These are phyloP conservation scores for Suhomyces canberraensis DNA, from an alignment of 805 yeast genomes.

Conservation along the genomic window DNA sequence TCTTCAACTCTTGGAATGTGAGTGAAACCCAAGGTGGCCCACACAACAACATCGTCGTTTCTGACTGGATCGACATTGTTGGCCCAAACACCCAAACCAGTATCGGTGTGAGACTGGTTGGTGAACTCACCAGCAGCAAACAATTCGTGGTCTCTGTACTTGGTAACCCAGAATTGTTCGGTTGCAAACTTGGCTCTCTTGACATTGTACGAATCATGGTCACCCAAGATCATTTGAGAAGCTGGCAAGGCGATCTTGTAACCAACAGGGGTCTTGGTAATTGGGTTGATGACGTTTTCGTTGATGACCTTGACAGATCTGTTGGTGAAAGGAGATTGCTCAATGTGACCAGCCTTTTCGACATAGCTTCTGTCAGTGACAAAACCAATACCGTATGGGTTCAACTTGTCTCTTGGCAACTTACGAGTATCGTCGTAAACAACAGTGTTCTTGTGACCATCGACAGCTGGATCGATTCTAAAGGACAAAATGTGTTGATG, in stretches of 20 bases:
- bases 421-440: constrained; percentile 66
- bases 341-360: constrained; percentile 69
- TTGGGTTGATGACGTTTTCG: constrained; percentile 66
- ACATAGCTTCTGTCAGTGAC: constrained; percentile 58
- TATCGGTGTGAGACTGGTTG: constrained; percentile 68
- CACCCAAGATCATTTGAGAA: constrained; percentile 70
- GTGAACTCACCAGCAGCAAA: constrained; percentile 86
- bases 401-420: constrained; percentile 52
- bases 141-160: constrained; percentile 66
- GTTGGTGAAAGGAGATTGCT: constrained; percentile 72
- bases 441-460: constrained; percentile 75
- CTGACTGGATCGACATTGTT: constrained; percentile 65
- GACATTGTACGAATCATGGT: constrained; percentile 57
- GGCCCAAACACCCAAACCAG: constrained; percentile 72
- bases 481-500: constrained; percentile 79
- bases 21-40: constrained; percentile 81
- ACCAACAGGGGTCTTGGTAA: constrained; percentile 69
- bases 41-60: constrained; percentile 71
- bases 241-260: constrained; percentile 75
- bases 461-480: constrained; percentile 79
- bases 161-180: constrained; percentile 79
- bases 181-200: constrained; percentile 76
- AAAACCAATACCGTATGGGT: constrained; percentile 72
- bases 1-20: constrained; percentile 83
- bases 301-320: constrained; percentile 74